Evolutionary conservation across 306 rosid species (phyloP), one percentile per base, ranked within the genome.

Genomic region (Astragalus membranaceus): DNA sequence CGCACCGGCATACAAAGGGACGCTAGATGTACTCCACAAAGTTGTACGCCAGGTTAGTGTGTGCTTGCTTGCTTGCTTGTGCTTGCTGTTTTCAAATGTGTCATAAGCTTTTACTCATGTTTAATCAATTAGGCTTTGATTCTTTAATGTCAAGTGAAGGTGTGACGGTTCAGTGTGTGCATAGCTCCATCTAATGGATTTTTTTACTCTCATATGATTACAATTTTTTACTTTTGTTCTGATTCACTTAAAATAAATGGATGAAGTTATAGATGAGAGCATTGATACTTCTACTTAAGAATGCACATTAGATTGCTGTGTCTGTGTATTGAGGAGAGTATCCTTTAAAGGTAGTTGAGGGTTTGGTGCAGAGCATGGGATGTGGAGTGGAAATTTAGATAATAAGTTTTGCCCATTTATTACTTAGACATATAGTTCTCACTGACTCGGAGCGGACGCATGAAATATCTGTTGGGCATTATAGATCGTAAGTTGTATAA

Each of bases 11-110:
- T 90, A 94, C 70, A 84, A 79, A 57, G 99, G 99, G 76, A 84
- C 99, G 0, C 1, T 91, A 36, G 99, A 94, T 79, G 96, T 94
- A 37, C 37, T 94, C 41, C 80, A 70, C 77, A 94, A 86, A 78
- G 89, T 94, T 62, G 75, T 62, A 36, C 96, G 96, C 26, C 95
- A 91, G 92, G 99, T 94, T 78, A 49, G 44, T 39, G 3, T 39
- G 88, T 75, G 30, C 75, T 0, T 54, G 16, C 11, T 10, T 20
- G 23, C 23, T 20, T 20, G 23, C 2, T 1, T 2, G 0, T 53
- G 2, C 33, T 0, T 54, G 16, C 11, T 10, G n/a, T 50, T 58
- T 70, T 42, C 50, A 29, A 43, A 8, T 68, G 9, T 0, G 14
- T 71, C 63, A 12, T 9, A 53, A 73, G 37, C 6, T 54, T 62